Evolutionary conservation across 306 rosid species (phyloP).

Genomic region (Cucurbita ficifolia): DNA sequence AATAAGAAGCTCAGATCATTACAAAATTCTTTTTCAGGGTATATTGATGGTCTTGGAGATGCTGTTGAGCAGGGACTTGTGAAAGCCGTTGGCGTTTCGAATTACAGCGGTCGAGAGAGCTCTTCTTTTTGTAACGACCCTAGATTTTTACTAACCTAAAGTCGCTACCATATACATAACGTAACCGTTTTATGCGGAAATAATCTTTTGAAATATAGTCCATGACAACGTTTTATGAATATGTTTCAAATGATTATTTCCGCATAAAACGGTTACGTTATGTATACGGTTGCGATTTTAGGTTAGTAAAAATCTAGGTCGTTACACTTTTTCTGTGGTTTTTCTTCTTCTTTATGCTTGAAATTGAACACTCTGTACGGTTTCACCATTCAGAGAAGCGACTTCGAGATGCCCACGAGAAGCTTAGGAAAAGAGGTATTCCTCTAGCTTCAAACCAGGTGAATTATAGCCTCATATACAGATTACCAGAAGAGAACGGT

Average conservation of each 20-base stretch:
- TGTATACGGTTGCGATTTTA: too few species aligned
- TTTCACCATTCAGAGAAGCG: constrained; percentile 38
- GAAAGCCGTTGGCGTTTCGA: constrained; percentile 95
- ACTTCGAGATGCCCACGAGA: constrained; percentile 52
- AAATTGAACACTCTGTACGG: background rate
- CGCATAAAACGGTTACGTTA: too few species aligned
- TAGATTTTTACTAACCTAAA: too few species aligned
- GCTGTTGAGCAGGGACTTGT: constrained; percentile 96
- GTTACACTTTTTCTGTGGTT: background rate
- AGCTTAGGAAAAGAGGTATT: constrained; percentile 69
- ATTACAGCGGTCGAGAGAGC: constrained; percentile 43
- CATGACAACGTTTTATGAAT: too few species aligned
- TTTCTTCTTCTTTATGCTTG: background rate
- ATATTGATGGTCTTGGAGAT: constrained; percentile 87
- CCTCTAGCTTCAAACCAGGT: constrained; percentile 91
- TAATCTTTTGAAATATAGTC: too few species aligned
- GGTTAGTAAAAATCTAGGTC: too few species aligned
- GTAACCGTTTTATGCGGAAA: too few species aligned
- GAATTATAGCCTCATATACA: constrained; percentile 84
- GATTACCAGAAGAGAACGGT: constrained; percentile 73
- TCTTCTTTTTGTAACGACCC: too few species aligned
- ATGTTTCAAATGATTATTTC: too few species aligned
- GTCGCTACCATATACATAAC: too few species aligned
- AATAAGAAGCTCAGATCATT: constrained; percentile 13
- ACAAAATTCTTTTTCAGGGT: constrained; percentile 40